A percentile compares a stretch with the other conserved stretches of the same genome.
phyloP scores from a whole-genome alignment of 345 rosid species.

The Turritis glabra region DNA sequence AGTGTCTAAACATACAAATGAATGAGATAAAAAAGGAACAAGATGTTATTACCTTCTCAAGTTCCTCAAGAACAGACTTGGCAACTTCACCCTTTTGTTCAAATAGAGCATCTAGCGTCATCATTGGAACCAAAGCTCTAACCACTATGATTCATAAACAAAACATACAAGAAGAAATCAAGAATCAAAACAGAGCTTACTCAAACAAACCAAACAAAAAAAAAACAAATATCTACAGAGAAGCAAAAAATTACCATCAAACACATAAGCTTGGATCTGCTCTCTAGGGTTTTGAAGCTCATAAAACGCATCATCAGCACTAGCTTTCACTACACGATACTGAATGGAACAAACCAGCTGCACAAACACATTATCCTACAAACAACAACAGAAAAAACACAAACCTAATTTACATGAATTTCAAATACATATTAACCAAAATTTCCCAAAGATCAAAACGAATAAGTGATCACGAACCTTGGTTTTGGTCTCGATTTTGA shows the following conservation, averaged over 20 bases:
- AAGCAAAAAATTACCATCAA: constrained; percentile 64
- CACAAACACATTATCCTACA: constrained; percentile 95
- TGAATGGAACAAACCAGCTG: constrained; percentile 94
- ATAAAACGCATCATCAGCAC: constrained; percentile 97
- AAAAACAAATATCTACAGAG: neutral
- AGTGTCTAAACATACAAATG: neutral
- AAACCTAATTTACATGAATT: neutral
- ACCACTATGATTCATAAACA: constrained; percentile 55
- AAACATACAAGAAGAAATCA: neutral
- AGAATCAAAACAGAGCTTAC: constrained; percentile 4
- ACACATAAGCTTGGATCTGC: constrained; percentile 95
- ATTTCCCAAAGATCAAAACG: neutral
- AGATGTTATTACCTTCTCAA: constrained; percentile 66
- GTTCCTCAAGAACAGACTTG: constrained; percentile 88
- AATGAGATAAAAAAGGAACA: neutral
- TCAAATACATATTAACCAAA: neutral
- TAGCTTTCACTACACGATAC: constrained; percentile 65
- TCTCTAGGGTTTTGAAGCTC: constrained; percentile 90
- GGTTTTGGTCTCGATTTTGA: constrained; percentile 90
- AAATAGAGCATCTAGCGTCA: constrained; percentile 84
- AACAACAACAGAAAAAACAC: constrained; percentile 16
- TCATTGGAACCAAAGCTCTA: constrained; percentile 90
- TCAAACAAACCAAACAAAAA: neutral
- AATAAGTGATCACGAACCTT: constrained; percentile 48
- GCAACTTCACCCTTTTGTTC: constrained; percentile 99